Conservation (phyloP, 2,329 filamentous ascomycete genomes). For the Ophiostoma ips region DNA sequence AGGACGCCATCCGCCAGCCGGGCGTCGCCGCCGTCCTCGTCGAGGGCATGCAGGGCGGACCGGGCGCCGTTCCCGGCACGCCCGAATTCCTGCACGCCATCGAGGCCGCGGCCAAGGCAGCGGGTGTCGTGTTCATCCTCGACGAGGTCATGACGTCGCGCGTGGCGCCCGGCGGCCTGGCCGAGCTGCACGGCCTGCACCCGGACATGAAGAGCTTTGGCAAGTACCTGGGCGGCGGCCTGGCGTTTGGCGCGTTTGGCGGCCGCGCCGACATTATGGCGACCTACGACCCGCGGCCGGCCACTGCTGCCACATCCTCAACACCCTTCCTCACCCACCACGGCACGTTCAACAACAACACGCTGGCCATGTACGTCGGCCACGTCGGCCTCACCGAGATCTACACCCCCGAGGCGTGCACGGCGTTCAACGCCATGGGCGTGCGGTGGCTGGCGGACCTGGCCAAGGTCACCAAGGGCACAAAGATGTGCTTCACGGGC, state of each 20-base stretch:
- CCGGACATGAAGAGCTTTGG: conserved; percentile 40
- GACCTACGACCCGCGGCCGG: conserved; percentile 49
- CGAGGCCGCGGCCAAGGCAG: conserved; percentile 29
- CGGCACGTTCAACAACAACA: conserved; percentile 48
- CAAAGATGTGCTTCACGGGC: conserved; percentile 25
- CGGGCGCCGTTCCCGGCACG: conserved; percentile 38
- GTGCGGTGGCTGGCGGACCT: conserved; percentile 20
- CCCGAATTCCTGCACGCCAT: conserved; percentile 39
- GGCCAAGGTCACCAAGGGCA: conserved; percentile 20
- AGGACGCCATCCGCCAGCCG: conserved; percentile 24
- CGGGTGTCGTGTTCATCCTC: conserved; percentile 45
- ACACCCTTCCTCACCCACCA: conserved; percentile 30
- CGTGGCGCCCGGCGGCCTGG: conserved; percentile 37
- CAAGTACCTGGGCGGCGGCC: conserved; percentile 45
- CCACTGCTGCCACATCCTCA: not conserved
- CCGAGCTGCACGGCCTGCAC: conserved; percentile 43
- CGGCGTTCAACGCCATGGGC: conserved; percentile 20
- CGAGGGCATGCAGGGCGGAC: conserved; percentile 50
- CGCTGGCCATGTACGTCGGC: conserved; percentile 45
- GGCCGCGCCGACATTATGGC: conserved; percentile 51
- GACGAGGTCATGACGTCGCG: conserved; percentile 61
- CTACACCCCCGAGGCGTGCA: conserved; percentile 22
- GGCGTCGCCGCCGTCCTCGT: conserved; percentile 48
- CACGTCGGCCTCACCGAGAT: conserved; percentile 24
- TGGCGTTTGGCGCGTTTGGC: conserved; percentile 46